phyloP scores from a whole-genome alignment of 352 stramenopile genomes.

The Pythium myriotylum region DNA sequence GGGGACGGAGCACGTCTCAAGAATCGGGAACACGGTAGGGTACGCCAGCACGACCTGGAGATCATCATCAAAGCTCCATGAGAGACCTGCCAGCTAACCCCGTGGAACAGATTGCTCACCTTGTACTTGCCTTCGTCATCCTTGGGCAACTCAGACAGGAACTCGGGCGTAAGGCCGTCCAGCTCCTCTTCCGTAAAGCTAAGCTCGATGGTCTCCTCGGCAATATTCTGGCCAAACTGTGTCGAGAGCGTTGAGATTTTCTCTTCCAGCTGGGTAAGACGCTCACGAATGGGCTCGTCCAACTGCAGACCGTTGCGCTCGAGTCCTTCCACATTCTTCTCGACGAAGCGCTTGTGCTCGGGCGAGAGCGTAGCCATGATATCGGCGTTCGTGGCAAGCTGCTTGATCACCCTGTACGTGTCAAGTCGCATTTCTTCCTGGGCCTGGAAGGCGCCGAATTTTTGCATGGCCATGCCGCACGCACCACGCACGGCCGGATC shows the following conservation, averaged over 20 bases:
- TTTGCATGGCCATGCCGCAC: conserved; percentile 38
- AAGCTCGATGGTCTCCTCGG: conserved; percentile 79
- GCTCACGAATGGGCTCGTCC: conserved; percentile 32
- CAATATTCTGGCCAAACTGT: conserved; percentile 72
- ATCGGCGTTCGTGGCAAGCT: conserved; percentile 54
- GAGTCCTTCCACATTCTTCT: conserved; percentile 75
- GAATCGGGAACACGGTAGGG: conserved; percentile 89
- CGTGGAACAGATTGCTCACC: conserved; percentile 88
- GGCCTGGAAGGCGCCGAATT: conserved; percentile 61
- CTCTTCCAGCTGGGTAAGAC: conserved; percentile 72
- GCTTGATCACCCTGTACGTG: conserved; percentile 78
- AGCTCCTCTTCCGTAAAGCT: conserved; percentile 76
- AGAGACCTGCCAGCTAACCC: conserved; percentile 79
- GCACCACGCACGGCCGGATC: conserved; percentile 75
- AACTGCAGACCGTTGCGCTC: conserved; percentile 87
- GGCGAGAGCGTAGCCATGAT: conserved; percentile 52
- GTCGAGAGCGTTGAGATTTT: conserved; percentile 86
- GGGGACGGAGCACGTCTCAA: conserved; percentile 84
- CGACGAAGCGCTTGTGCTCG: conserved; percentile 79
- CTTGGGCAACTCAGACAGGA: conserved; percentile 70
- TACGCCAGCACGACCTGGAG: conserved; percentile 83
- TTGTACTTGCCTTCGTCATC: conserved; percentile 79
- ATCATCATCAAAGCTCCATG: not conserved
- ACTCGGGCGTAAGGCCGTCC: conserved; percentile 78
- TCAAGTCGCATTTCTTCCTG: conserved; percentile 84